Base-by-base conservation (phyloP, 441 rosid species). In the Brassica hybrid region DNA sequence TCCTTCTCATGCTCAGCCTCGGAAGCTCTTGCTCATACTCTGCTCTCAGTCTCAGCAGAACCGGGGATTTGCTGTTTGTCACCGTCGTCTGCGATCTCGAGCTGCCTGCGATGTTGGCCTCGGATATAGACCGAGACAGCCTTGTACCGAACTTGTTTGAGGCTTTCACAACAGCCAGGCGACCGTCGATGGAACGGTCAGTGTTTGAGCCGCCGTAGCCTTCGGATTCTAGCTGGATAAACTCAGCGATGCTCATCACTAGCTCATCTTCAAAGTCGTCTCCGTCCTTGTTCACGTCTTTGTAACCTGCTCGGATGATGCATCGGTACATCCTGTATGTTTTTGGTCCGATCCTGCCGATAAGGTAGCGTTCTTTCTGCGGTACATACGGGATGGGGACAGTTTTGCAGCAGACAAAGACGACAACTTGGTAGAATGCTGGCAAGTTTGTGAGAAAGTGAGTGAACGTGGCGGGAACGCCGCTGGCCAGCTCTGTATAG, bases 291-390 rank as follows among this genome's bases (percentile, higher is more conserved):
- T 82, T 87, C 63, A 90, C 90, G 50, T 94, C 98, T 76, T 91
- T 93, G 87, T 94, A 93, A 10, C 99, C 97, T 4, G 85, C 85
- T 69, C 97, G 85, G 72, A 93, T 86, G 73, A 91, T 89, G 83
- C 99, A 93, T 66, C 99, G 90, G 80, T 93, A 93, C 79, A 94
- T 83, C 32, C 88, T 75, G 85, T 89, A 90, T 1, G 99, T 85
- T 86, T 93, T 94, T 14, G 99, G 96, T 50, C 99, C 98, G 2
- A 93, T 80, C 23, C 98, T 89, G 30, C 99, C 94, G 2, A 94
- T 82, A 59, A 94, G 97, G 83, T 89, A 93, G 62, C 96, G 83
- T 59, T 94, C 99, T 72, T 89, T 85, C 73, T 84, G 84, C 5
- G 32, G 32, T 27, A 27, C 32, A 4, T 19, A 9, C 3, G 18